A percentile compares a stretch with the other conserved stretches of the same genome.
These are phyloP conservation scores for Microbotryum lychnidis-dioicae DNA, from an alignment of 1,284 basidiomycete genomes.

Conservation along the genomic window DNA sequence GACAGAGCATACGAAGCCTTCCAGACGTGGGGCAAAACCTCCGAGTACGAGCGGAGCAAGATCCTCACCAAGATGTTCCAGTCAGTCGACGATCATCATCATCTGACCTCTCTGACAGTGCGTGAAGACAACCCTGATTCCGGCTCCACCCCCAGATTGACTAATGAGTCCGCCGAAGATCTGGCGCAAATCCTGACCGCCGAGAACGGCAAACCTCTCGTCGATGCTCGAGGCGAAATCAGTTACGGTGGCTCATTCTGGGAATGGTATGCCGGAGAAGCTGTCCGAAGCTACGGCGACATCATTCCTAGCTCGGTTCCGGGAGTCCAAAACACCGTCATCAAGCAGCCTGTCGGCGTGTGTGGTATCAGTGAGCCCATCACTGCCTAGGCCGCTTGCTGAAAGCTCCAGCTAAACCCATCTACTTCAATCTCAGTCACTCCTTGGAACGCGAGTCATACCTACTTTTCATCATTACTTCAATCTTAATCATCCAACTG, in stretches of 20 bases:
- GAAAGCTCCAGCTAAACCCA: background rate
- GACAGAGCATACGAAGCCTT: slow-evolving; percentile 66
- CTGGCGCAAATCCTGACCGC: slow-evolving; percentile 56
- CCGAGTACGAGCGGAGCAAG: slow-evolving; percentile 61
- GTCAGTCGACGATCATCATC: background rate
- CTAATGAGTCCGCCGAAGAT: slow-evolving; percentile 54
- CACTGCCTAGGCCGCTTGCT: too few species aligned
- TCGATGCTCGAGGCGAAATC: slow-evolving; percentile 55
- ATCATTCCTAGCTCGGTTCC: slow-evolving; percentile 70
- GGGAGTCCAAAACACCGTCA: slow-evolving; percentile 72
- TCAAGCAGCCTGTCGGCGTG: slow-evolving; percentile 57
- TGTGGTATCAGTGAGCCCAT: slow-evolving; percentile 30
- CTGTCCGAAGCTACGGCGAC: slow-evolving; percentile 61
- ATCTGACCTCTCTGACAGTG: too few species aligned
- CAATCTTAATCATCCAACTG: background rate
- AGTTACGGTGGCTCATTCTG: slow-evolving; percentile 25
- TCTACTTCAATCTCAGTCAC: slow-evolving; percentile 11
- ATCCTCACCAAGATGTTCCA: slow-evolving; percentile 36
- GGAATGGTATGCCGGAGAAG: slow-evolving; percentile 64
- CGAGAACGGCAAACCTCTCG: slow-evolving; percentile 84
- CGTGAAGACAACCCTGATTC: too few species aligned
- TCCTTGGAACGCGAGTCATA: slow-evolving; percentile 27
- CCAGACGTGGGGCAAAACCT: slow-evolving; percentile 69
- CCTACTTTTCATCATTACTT: background rate
- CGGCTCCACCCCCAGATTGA: slow-evolving; percentile 8